Conservation (phyloP, 1,284 basidiomycete species). For the Rhodotorula sp. region DNA sequence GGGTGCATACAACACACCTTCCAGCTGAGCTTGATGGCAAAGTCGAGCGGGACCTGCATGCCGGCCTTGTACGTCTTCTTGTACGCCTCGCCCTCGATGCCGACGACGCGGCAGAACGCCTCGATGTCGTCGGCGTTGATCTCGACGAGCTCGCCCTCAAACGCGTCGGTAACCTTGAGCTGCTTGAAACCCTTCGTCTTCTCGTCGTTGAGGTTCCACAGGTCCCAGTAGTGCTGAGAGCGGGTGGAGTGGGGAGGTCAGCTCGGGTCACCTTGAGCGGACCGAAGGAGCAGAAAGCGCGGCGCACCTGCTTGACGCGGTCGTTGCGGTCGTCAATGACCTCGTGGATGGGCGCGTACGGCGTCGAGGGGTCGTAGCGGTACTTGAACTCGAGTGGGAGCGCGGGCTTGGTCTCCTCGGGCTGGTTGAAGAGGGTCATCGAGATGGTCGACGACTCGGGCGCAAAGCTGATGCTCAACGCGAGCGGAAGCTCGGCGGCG, state of each 20-base stretch:
- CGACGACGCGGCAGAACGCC: constrained; percentile 88
- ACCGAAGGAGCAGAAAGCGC: background rate
- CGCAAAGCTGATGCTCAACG: constrained; percentile 60
- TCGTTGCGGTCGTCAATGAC: constrained; percentile 79
- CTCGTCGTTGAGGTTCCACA: constrained; percentile 81
- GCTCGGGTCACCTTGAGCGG: background rate
- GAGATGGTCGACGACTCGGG: constrained; percentile 63
- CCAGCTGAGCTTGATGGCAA: constrained; percentile 97
- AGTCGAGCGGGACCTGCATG: constrained; percentile 81
- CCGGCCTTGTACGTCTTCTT: constrained; percentile 69
- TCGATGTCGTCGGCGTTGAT: constrained; percentile 77
- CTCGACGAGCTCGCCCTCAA: constrained; percentile 77
- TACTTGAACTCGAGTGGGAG: constrained; percentile 83
- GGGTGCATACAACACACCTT: constrained; percentile 68
- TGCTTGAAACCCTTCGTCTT: constrained; percentile 25
- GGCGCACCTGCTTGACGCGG: constrained; percentile 71
- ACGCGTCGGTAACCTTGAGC: constrained; percentile 74
- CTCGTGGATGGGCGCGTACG: constrained; percentile 92
- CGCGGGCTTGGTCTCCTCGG: constrained; percentile 59
- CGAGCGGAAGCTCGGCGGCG: constrained; percentile 37
- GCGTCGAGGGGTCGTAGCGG: constrained; percentile 82
- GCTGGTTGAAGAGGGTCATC: constrained; percentile 72
- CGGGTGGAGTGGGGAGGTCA: background rate
- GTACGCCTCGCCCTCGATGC: constrained; percentile 89
- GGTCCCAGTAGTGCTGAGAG: constrained; percentile 68